Conservation (phyloP, 495 filamentous ascomycete species). For the Apodospora peruviana region DNA sequence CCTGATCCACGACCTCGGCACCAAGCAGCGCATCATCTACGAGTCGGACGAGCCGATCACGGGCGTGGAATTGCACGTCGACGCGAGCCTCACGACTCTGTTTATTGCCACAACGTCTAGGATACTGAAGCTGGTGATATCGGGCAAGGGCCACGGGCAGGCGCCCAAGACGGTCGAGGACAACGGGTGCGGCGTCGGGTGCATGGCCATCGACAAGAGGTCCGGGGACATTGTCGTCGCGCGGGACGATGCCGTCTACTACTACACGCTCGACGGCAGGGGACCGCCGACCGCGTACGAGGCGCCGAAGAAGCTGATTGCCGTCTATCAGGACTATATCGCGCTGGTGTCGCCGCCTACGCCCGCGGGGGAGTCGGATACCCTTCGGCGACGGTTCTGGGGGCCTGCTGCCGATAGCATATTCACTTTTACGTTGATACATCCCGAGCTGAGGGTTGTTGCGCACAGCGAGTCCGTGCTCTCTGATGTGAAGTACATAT, state of each 20-base stretch:
- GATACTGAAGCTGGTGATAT: conserved; percentile 80
- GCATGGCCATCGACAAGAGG: conserved; percentile 79
- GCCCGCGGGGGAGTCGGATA: conserved; percentile 44
- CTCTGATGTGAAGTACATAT: conserved; percentile 70
- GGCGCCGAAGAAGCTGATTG: conserved; percentile 76
- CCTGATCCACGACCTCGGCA: conserved; percentile 91
- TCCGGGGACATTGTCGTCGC: conserved; percentile 84
- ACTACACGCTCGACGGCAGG: conserved; percentile 79
- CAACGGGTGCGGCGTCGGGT: conserved; percentile 80
- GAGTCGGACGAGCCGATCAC: conserved; percentile 96
- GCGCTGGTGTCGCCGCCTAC: conserved; percentile 75
- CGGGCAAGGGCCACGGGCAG: conserved; percentile 81
- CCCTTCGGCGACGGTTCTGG: conserved; percentile 56
- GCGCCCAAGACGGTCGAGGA: conserved; percentile 85
- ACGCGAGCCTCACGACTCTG: conserved; percentile 60
- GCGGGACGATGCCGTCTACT: conserved; percentile 91
- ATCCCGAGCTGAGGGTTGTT: conserved; percentile 85
- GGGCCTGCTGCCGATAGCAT: conserved; percentile 64
- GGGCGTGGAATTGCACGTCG: conserved; percentile 71
- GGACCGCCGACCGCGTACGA: conserved; percentile 87
- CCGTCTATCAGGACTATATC: conserved; percentile 79
- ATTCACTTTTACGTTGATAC: conserved; percentile 80
- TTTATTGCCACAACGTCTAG: conserved; percentile 89
- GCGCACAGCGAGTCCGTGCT: conserved; percentile 81
- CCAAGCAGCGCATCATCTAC: conserved; percentile 91